Percentiles rank a stretch among this genome's conserved stretches.
phyloP scores from a whole-genome alignment of 208 protist genomes.

The Herpetomonas tarakana region DNA sequence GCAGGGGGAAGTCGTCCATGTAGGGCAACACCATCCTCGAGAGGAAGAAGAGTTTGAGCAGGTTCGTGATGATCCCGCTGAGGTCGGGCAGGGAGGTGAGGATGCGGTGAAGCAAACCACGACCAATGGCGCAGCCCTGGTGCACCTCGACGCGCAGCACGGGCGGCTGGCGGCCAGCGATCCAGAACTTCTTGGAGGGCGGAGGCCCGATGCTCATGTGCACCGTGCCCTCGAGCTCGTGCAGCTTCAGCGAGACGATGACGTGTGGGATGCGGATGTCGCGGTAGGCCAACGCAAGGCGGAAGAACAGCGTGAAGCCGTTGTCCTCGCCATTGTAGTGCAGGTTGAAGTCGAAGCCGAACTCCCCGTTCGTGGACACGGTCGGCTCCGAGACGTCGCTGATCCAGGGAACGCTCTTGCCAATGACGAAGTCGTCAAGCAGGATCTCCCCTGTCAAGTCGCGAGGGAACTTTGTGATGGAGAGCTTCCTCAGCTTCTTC shows the following conservation, averaged over 20 bases:
- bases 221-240: conserved; percentile 51
- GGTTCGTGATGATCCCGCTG: conserved; percentile 54
- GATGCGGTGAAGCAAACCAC: conserved; percentile 72
- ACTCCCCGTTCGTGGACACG: conserved; percentile 63
- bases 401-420: conserved; percentile 65
- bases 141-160: conserved; percentile 50
- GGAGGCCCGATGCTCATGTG: conserved; percentile 83
- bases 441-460: conserved; percentile 60
- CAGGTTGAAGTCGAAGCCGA: conserved; percentile 83
- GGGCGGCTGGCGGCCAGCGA: conserved; percentile 61
- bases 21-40: conserved; percentile 74
- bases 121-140: conserved; percentile 49
- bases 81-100: conserved; percentile 73
- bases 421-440: conserved; percentile 76
- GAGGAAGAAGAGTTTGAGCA: conserved; percentile 72
- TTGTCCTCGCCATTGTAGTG: conserved; percentile 67
- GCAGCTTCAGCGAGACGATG: conserved; percentile 57
- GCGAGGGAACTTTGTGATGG: conserved; percentile 70
- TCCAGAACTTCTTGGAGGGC: conserved; percentile 85
- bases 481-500: conserved; percentile 60
- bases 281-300: conserved; percentile 62
- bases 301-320: conserved; percentile 64
- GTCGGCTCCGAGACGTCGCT: conserved; percentile 58
- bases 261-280: conserved; percentile 77
- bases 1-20: conserved; percentile 86